phyloP scores from a whole-genome alignment of 805 yeast genomes.

The Starmerella vaccinii region DNA sequence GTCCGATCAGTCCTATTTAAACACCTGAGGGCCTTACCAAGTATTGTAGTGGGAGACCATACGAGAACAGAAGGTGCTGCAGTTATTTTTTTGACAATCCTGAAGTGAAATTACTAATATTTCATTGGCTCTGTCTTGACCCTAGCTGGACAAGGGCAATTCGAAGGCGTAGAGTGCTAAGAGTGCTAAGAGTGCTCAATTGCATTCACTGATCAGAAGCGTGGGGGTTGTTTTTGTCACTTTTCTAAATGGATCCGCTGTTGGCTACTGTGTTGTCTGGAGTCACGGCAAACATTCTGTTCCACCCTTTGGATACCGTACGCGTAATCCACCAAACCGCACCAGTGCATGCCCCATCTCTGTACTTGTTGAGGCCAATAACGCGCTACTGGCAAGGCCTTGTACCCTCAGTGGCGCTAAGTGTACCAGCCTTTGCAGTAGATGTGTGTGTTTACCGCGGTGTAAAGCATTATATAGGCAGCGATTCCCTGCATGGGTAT shows the following conservation, averaged over 20 bases:
- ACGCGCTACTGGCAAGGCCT: constrained; percentile 32
- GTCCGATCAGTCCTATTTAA: constrained; percentile 10
- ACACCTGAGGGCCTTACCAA: constrained; percentile 10
- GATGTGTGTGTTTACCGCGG: constrained; percentile 32
- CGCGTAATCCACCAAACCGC: constrained; percentile 35
- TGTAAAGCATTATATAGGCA: constrained; percentile 29
- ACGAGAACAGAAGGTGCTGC: constrained; percentile 10
- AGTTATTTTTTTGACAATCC: background rate
- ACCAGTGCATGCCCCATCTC: constrained; percentile 26
- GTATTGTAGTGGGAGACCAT: constrained; percentile 10
- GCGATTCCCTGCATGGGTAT: constrained; percentile 26
- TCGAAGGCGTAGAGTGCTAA: background rate
- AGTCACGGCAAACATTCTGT: constrained; percentile 25
- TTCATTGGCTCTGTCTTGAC: no score
- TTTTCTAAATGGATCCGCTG: constrained; percentile 9
- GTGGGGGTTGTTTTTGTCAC: no score
- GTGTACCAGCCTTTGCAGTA: constrained; percentile 33
- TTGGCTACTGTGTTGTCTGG: constrained; percentile 7
- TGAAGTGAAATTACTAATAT: background rate
- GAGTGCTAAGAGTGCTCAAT: no score
- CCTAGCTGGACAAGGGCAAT: no score
- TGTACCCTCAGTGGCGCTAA: constrained; percentile 29
- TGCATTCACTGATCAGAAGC: no score
- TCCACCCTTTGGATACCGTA: constrained; percentile 34
- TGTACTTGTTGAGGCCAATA: constrained; percentile 26